Evolutionary conservation across 352 stramenopile species (phyloP), one percentile per base, ranked within the genome.

Genomic region (Phytophthora megakarya): DNA sequence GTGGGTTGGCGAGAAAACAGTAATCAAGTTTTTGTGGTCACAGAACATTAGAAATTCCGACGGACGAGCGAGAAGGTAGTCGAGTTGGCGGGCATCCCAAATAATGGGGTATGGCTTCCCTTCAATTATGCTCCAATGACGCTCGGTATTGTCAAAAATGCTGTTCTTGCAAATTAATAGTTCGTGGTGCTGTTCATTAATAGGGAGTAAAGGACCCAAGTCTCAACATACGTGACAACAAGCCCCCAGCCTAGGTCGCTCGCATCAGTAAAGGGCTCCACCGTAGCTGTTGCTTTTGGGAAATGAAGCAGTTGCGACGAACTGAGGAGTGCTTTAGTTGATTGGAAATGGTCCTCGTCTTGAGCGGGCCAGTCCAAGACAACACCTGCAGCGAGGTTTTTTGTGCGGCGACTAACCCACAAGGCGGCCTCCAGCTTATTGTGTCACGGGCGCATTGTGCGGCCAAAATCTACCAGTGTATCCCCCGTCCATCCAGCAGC

Each of bases 401-500:
- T 57, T 0, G 49, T 64, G 7, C 58, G 30, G 3, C 50, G 33
- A 25, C 25, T 39, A 0, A 21, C 21, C 1, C 33, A 15, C n/a
- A 75, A 13, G 0, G 38, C 12, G 9, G 23, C 15, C 18, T 61
- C 54, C 38, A 70, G 23, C 10, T 62, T 49, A 18, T 54, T n/a
- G 7, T 70, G 32, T 0, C 73, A 53, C n/a, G 64, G 61, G 10
- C 11, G 8, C 16, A 60, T 38, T 2, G 23, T 18, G 4, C 39
- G 56, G 7, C 7, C 55, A 38, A 49, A 76, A 25, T 67, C 58
- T 2, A 62, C 25, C 3, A 73, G n/a, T 15, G 44, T 59, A 12
- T 75, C 56, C 1, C 53, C n/a, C 47, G 73, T 38, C 56, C 68
- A 72, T 6, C 60, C 60, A 6, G 42, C 25, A 13, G 62, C 51